These are phyloP conservation scores for Arthroderma sp. DNA, from an alignment of 2,329 filamentous ascomycete genomes.

Conservation along the genomic window DNA sequence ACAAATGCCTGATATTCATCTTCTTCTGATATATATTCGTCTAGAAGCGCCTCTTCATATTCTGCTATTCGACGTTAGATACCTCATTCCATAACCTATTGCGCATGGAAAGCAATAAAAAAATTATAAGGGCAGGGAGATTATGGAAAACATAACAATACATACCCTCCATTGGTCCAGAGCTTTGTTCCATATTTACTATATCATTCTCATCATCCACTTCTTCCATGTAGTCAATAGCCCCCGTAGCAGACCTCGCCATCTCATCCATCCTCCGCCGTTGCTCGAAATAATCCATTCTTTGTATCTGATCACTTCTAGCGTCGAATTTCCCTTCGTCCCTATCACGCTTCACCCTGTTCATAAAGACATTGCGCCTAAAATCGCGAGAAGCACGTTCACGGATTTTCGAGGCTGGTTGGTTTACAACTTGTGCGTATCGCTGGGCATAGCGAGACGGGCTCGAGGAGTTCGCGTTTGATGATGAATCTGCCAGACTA, in stretches of 20 bases:
- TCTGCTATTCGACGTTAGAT: background rate
- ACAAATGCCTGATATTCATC: conserved; percentile 8
- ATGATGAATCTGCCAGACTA: too few species aligned
- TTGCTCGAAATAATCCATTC: conserved; percentile 29
- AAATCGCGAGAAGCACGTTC: conserved; percentile 17
- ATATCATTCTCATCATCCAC: conserved; percentile 14
- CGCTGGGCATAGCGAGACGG: conserved; percentile 22
- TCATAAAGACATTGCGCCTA: conserved; percentile 28
- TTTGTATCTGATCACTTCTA: conserved; percentile 31
- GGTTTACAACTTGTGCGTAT: conserved; percentile 22
- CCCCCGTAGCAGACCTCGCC: conserved; percentile 19
- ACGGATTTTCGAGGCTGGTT: conserved; percentile 19
- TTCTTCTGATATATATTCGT: conserved; percentile 21
- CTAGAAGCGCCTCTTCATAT: conserved; percentile 17
- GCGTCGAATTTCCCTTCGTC: conserved; percentile 26
- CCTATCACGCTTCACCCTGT: conserved; percentile 28
- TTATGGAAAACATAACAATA: background rate
- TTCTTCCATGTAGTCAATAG: conserved; percentile 12
- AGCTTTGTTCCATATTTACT: background rate
- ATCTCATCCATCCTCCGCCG: conserved; percentile 25
- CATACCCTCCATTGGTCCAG: background rate
- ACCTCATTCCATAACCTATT: too few species aligned
- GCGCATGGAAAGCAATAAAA: background rate
- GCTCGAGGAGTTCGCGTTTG: background rate
- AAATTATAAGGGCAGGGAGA: background rate